Evolutionary conservation across 2,329 filamentous ascomycete genomes (phyloP).

Genomic region (Verticillium tricorpus): DNA sequence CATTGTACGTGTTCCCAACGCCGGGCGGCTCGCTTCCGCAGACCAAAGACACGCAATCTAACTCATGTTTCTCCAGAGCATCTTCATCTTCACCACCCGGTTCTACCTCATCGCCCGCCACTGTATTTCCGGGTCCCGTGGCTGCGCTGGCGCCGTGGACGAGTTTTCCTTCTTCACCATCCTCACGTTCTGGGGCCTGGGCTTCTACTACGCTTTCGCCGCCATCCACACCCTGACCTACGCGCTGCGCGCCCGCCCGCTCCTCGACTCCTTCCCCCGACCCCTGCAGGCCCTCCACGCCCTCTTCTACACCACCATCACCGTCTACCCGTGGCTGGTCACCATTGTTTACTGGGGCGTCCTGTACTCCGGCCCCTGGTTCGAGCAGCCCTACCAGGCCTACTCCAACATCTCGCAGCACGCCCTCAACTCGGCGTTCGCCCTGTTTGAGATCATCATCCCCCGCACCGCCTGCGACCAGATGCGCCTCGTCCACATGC

Average conservation of each 20-base stretch:
- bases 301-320: constrained; percentile 59
- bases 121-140: constrained; percentile 42
- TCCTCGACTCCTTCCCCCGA: constrained; percentile 57
- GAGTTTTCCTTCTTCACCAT: constrained; percentile 81
- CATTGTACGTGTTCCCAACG: constrained; percentile 37
- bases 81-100: constrained; percentile 68
- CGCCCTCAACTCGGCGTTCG: constrained; percentile 67
- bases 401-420: constrained; percentile 72
- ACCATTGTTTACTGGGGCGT: constrained; percentile 67
- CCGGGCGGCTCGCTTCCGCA: background rate
- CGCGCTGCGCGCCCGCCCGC: constrained; percentile 44
- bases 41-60: constrained; percentile 12
- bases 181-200: constrained; percentile 77
- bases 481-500: constrained; percentile 56
- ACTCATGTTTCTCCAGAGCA: constrained; percentile 27
- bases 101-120: constrained; percentile 66
- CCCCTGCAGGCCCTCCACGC: constrained; percentile 61
- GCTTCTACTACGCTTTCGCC: constrained; percentile 70
- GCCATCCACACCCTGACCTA: constrained; percentile 68
- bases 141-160: constrained; percentile 40
- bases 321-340: constrained; percentile 63
- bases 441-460: constrained; percentile 69
- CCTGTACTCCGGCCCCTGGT: constrained; percentile 51
- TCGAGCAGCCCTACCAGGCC: constrained; percentile 41
- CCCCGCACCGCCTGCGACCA: constrained; percentile 57